These are phyloP conservation scores for Naegleria fowleri DNA, from an alignment of 208 protist genomes.

Conservation along the genomic window DNA sequence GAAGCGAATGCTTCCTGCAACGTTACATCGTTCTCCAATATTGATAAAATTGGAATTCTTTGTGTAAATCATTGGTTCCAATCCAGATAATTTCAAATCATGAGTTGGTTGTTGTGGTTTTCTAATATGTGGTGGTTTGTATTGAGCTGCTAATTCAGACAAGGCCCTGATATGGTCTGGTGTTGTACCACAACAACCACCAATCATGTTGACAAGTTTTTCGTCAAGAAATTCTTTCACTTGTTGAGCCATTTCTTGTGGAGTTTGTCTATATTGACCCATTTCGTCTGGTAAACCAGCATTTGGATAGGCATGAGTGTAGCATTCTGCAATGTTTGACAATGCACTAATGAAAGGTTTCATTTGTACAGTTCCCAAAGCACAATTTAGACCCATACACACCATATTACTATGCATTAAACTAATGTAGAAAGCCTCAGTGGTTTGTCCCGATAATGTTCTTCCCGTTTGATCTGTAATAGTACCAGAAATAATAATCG, in stretches of 20 bases:
- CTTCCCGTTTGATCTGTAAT: conserved; percentile 83
- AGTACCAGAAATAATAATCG: conserved; percentile 78
- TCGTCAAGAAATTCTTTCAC: conserved; percentile 52
- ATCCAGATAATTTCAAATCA: conserved; percentile 63
- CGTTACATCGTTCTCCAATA: conserved; percentile 93
- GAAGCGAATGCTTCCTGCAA: conserved; percentile 85
- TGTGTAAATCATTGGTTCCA: conserved; percentile 72
- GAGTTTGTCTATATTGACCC: conserved; percentile 63
- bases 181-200: conserved; percentile 64
- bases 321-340: conserved; percentile 54
- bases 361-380: conserved; percentile 69
- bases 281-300: conserved; percentile 67
- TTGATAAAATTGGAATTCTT: conserved; percentile 82
- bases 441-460: conserved; percentile 91
- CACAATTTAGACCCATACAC: conserved; percentile 84
- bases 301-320: conserved; percentile 64
- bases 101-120: not conserved
- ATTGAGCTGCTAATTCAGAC: conserved; percentile 26
- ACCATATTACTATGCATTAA: conserved; percentile 74
- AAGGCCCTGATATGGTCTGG: conserved; percentile 65
- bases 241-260: conserved; percentile 57
- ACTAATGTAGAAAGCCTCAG: conserved; percentile 84
- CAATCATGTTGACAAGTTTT: conserved; percentile 61
- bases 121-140: not conserved
- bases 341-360: conserved; percentile 54